Evolutionary conservation across 140 eudicot genomes (phyloP).

Genomic region (Cichorium intybus): DNA sequence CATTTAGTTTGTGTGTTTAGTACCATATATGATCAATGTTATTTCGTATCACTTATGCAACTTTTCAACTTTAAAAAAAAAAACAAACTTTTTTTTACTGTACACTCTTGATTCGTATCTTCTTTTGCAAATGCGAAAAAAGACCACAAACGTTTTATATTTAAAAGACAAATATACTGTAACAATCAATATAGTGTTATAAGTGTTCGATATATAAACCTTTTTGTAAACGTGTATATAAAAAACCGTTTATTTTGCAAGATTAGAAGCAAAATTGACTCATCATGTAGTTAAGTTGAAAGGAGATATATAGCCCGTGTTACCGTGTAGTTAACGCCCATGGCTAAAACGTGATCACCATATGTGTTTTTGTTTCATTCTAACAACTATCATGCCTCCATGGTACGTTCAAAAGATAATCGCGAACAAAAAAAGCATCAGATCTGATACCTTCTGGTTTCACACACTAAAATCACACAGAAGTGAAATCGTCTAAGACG

Average conservation of each 20-base stretch:
- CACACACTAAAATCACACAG: slow-evolving; percentile 7
- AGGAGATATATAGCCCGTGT: slow-evolving; percentile 12
- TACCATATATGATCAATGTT: too few relatives aligned
- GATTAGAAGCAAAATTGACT: background rate
- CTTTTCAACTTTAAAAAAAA: too few relatives aligned
- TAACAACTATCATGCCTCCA: background rate
- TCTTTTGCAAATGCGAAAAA: too few relatives aligned
- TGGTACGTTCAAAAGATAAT: background rate
- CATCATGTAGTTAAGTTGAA: background rate
- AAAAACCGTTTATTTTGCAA: background rate
- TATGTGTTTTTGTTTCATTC: slow-evolving; percentile 9
- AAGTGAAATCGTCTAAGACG: background rate
- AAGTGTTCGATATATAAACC: too few relatives aligned
- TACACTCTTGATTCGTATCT: too few relatives aligned
- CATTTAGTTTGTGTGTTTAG: too few relatives aligned
- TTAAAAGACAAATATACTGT: too few relatives aligned
- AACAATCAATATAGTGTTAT: too few relatives aligned
- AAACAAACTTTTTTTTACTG: too few relatives aligned
- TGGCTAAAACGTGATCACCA: background rate
- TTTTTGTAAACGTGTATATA: too few relatives aligned
- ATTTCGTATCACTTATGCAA: too few relatives aligned
- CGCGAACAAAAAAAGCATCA: background rate
- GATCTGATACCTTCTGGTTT: background rate
- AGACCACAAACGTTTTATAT: too few relatives aligned
- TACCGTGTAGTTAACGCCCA: slow-evolving; percentile 18